phyloP scores from a whole-genome alignment of 2,329 filamentous ascomycete species.

The Fusarium subglutinans region DNA sequence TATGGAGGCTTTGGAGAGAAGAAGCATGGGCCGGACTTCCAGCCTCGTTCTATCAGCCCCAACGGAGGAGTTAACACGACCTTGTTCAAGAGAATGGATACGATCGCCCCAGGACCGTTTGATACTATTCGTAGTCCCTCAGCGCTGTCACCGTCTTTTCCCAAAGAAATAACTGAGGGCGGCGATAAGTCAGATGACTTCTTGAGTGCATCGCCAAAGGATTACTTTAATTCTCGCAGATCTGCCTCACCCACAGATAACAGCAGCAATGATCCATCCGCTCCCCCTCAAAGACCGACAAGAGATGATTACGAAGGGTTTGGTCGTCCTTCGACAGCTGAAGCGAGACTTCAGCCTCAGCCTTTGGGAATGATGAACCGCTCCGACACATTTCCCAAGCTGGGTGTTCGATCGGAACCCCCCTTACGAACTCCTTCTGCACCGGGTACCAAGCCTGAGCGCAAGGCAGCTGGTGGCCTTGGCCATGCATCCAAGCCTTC shows the following conservation, averaged over 20 bases:
- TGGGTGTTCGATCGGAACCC: slow-evolving; percentile 49
- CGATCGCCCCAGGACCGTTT: slow-evolving; percentile 73
- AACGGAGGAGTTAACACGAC: slow-evolving; percentile 41
- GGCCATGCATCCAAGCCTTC: slow-evolving; percentile 51
- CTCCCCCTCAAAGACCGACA: slow-evolving; percentile 53
- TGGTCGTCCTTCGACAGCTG: slow-evolving; percentile 55
- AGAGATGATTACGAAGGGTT: slow-evolving; percentile 69
- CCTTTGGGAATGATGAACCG: slow-evolving; percentile 53
- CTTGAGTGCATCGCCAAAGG: slow-evolving; percentile 32
- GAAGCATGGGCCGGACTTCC: slow-evolving; percentile 37
- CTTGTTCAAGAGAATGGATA: slow-evolving; percentile 70
- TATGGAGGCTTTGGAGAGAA: slow-evolving; percentile 60
- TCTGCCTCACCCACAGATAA: slow-evolving; percentile 20
- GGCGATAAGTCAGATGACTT: slow-evolving; percentile 31
- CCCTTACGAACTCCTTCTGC: slow-evolving; percentile 59
- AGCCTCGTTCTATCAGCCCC: slow-evolving; percentile 38
- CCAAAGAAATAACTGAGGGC: slow-evolving; percentile 29
- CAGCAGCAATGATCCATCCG: slow-evolving; percentile 43
- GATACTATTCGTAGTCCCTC: slow-evolving; percentile 56
- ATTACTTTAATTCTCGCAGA: slow-evolving; percentile 14
- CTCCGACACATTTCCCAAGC: slow-evolving; percentile 63
- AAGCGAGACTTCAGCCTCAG: slow-evolving; percentile 49
- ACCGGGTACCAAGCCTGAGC: slow-evolving; percentile 55
- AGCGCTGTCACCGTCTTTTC: slow-evolving; percentile 47
- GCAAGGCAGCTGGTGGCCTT: slow-evolving; percentile 42